Evolutionary conservation across 257 asterid genomes (phyloP).

Genomic region (Plantago ovata): DNA sequence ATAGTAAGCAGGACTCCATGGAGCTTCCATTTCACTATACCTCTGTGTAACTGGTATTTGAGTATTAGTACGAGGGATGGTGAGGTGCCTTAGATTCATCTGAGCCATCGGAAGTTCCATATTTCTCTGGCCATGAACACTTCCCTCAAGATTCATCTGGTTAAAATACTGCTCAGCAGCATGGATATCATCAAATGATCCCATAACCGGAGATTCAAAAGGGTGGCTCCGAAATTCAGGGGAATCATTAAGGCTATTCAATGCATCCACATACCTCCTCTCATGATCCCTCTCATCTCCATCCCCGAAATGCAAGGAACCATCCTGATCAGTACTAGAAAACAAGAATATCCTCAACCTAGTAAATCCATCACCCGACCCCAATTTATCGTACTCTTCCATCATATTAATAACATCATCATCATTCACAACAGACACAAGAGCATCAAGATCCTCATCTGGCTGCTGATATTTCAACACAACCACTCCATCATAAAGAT

Average conservation of each 20-base stretch:
- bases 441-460: constrained; percentile 97
- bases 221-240: constrained; percentile 65
- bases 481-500: constrained; percentile 71
- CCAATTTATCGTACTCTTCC: constrained; percentile 97
- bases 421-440: constrained; percentile 90
- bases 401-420: constrained; percentile 97
- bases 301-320: constrained; percentile 62
- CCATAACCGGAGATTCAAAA: constrained; percentile 41
- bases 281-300: constrained; percentile 93
- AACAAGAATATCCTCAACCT: constrained; percentile 83
- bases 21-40: constrained; percentile 84
- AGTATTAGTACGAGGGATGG: constrained; percentile 67
- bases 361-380: constrained; percentile 74
- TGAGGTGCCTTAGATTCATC: constrained; percentile 58
- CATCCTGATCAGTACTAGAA: constrained; percentile 65
- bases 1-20: constrained; percentile 95
- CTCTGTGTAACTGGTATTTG: constrained; percentile 63
- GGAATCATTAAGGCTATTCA: constrained; percentile 89
- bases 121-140: constrained; percentile 66
- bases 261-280: constrained; percentile 92
- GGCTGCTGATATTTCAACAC: constrained; percentile 93
- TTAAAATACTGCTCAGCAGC: constrained; percentile 64
- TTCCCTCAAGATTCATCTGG: constrained; percentile 71
- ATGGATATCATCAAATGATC: constrained; percentile 56
- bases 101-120: constrained; percentile 76